Conservation (phyloP, 371 early-diverging fungal species). For the Smittium culicis region DNA sequence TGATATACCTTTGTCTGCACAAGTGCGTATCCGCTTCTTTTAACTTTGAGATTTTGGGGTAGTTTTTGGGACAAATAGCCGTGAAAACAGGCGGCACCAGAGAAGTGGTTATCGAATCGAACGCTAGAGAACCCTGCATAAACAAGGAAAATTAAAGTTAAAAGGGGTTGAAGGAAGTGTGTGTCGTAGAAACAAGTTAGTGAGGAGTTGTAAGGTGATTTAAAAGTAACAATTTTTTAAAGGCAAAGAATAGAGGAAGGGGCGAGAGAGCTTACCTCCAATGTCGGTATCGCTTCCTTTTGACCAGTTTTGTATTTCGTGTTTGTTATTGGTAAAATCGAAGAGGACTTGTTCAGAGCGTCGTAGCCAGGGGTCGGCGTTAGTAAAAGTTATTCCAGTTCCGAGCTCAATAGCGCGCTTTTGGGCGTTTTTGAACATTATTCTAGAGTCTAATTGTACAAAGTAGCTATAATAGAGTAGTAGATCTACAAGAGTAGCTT, state of each 20-base stretch:
- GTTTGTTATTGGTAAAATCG: constrained; percentile 7
- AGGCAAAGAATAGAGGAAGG: background rate
- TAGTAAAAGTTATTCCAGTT: background rate
- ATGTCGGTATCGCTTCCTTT: constrained; percentile 83
- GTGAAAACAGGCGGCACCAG: constrained; percentile 45
- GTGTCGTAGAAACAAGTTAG: no score
- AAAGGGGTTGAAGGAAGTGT: no score
- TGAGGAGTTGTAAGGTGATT: no score
- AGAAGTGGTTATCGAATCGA: constrained; percentile 39
- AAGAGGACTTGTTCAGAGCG: background rate
- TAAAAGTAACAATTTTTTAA: no score
- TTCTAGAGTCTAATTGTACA: no score
- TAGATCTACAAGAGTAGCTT: no score
- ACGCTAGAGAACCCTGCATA: constrained; percentile 41
- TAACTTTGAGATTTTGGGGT: constrained; percentile 54
- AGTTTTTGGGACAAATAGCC: constrained; percentile 65
- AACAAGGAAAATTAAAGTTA: no score
- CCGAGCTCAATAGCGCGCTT: background rate
- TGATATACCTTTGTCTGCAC: constrained; percentile 40
- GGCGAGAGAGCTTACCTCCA: constrained; percentile 39
- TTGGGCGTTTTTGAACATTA: background rate
- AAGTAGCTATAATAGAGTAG: no score
- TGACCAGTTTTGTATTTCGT: constrained; percentile 43
- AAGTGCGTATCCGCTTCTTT: constrained; percentile 81
- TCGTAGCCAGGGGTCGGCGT: background rate